phyloP scores from a whole-genome alignment of 805 yeast species.

The Metschnikowia baotianmanensis region DNA sequence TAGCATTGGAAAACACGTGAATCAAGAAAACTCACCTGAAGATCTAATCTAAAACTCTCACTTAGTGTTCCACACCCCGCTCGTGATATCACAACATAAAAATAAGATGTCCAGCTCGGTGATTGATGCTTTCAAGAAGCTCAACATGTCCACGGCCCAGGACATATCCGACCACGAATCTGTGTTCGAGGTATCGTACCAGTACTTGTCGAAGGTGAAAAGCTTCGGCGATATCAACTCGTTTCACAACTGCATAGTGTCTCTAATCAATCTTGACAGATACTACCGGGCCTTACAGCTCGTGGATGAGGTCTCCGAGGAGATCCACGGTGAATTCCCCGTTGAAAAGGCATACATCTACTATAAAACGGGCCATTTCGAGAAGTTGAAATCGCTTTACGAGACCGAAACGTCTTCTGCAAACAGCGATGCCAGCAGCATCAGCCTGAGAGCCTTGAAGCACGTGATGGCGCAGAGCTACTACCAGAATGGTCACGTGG shows the following conservation, averaged over 20 bases:
- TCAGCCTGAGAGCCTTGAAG: conserved; percentile 35
- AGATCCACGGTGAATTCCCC: conserved; percentile 33
- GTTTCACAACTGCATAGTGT: conserved; percentile 46
- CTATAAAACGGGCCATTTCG: conserved; percentile 53
- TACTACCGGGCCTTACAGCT: conserved; percentile 48
- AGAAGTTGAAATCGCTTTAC: conserved; percentile 20
- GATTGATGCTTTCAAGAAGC: conserved; percentile 39
- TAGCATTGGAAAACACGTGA: too few relatives aligned
- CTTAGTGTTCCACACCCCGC: background rate
- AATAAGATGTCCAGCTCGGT: conserved; percentile 38
- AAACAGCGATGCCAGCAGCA: conserved; percentile 14
- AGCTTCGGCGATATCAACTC: conserved; percentile 35
- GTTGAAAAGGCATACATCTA: conserved; percentile 58
- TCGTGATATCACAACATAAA: background rate
- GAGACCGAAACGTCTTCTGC: background rate
- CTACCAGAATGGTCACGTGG: conserved; percentile 46
- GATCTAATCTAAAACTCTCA: background rate
- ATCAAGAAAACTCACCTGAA: background rate
- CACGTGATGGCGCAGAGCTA: conserved; percentile 55
- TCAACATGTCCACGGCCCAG: conserved; percentile 30
- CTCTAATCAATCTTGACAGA: conserved; percentile 59
- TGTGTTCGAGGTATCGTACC: conserved; percentile 39
- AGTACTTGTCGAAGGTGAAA: conserved; percentile 39
- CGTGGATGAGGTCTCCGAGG: conserved; percentile 39
- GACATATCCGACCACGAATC: conserved; percentile 33